These are phyloP conservation scores for Cladorrhinum sp. DNA, from an alignment of 2,329 filamentous ascomycete genomes.

Conservation along the genomic window DNA sequence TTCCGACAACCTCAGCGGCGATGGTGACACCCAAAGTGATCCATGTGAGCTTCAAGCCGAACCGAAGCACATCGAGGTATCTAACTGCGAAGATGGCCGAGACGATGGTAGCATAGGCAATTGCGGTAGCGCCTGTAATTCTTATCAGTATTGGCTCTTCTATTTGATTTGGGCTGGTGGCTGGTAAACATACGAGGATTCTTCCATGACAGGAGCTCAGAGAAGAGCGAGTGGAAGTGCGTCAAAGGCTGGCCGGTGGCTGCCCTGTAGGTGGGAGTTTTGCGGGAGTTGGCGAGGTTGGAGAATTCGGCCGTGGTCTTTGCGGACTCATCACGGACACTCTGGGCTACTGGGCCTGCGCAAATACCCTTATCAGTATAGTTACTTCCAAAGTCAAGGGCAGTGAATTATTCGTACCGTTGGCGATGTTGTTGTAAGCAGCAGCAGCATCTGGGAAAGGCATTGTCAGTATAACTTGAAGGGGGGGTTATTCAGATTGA, in stretches of 20 bases:
- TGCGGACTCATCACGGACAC: constrained; percentile 53
- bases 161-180: neutral
- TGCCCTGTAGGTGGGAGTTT: constrained; percentile 51
- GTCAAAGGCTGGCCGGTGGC: constrained; percentile 62
- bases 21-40: constrained; percentile 60
- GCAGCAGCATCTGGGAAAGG: constrained; percentile 44
- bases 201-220: constrained; percentile 66
- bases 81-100: constrained; percentile 59
- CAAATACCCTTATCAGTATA: constrained; percentile 19
- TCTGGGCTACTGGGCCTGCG: constrained; percentile 57
- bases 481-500: constrained; percentile 8
- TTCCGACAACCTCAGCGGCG: constrained; percentile 59
- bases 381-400: neutral
- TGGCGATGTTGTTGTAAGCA: constrained; percentile 47
- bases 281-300: constrained; percentile 56
- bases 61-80: constrained; percentile 65
- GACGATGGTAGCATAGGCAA: constrained; percentile 60
- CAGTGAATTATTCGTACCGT: constrained; percentile 37
- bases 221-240: constrained; percentile 70
- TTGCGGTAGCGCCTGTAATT: constrained; percentile 57
- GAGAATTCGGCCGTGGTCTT: constrained; percentile 57
- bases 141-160: constrained; percentile 27
- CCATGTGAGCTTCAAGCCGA: constrained; percentile 63
- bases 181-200: constrained; percentile 56
- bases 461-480: constrained; percentile 33